Evolutionary conservation across 192 early-diverging fungal species (phyloP).

Genomic region (Diversispora eburnea): DNA sequence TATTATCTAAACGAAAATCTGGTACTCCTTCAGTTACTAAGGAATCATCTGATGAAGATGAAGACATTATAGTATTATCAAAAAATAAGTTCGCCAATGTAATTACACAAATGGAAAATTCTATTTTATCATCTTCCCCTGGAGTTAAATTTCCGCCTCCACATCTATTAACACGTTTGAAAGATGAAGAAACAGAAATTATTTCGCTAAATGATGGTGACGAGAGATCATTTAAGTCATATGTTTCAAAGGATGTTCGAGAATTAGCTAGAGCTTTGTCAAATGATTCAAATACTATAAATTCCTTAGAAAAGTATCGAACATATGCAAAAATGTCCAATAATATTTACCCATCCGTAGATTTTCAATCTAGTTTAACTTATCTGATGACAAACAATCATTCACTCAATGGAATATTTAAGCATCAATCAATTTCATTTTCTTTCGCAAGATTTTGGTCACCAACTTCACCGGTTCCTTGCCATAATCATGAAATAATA

Average conservation of each 20-base stretch:
- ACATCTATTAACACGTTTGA: slow-evolving; percentile 61
- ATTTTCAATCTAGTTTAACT: slow-evolving; percentile 49
- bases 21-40: background rate
- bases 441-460: slow-evolving; percentile 47
- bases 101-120: slow-evolving; percentile 48
- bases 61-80: slow-evolving; percentile 33
- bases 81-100: slow-evolving; percentile 41
- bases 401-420: slow-evolving; percentile 45
- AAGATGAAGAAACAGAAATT: slow-evolving; percentile 50
- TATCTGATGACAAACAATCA: slow-evolving; percentile 54
- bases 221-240: slow-evolving; percentile 32
- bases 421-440: slow-evolving; percentile 51
- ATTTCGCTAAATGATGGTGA: slow-evolving; percentile 30
- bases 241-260: slow-evolving; percentile 34
- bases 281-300: background rate
- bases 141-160: slow-evolving; percentile 77
- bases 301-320: slow-evolving; percentile 25
- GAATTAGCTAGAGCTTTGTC: slow-evolving; percentile 30
- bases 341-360: slow-evolving; percentile 35
- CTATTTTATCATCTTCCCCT: slow-evolving; percentile 77
- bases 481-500: slow-evolving; percentile 42
- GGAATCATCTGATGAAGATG: slow-evolving; percentile 26
- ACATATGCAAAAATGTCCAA: background rate
- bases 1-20: background rate
- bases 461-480: slow-evolving; percentile 38